A percentile compares a stretch with the other conserved stretches of the same genome.
These are phyloP conservation scores for Chlorella variabilis DNA, from an alignment of 163 green algal species.

Conservation along the genomic window DNA sequence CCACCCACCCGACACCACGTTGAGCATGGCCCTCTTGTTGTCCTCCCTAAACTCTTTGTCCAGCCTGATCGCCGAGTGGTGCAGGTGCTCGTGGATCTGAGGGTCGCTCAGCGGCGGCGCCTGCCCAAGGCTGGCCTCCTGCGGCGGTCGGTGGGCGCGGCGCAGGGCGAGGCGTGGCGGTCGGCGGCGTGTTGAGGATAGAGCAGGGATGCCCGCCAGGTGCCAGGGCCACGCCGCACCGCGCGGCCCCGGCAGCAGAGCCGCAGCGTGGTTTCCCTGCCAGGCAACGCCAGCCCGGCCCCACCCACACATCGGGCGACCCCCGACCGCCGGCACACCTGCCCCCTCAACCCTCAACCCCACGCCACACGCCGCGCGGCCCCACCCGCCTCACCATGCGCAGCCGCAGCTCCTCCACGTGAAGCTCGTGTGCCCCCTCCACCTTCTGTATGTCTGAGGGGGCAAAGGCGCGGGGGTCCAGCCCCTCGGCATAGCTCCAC, in stretches of 20 bases:
- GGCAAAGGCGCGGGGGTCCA: conserved; percentile 79
- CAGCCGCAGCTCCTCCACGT: conserved; percentile 72
- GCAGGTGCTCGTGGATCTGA: conserved; percentile 50
- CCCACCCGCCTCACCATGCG: conserved; percentile 26
- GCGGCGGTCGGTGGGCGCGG: no score
- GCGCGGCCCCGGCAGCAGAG: no score
- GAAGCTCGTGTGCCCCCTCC: conserved; percentile 72
- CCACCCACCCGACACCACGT: conserved; percentile 67
- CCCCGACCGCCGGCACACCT: no score
- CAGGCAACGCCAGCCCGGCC: no score
- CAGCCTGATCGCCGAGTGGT: conserved; percentile 29
- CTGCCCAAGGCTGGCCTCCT: conserved; percentile 67
- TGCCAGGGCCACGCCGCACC: no score
- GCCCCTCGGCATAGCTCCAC: conserved; percentile 59
- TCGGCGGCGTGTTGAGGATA: neutral
- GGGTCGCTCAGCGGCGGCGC: conserved; percentile 74
- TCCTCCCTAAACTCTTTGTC: conserved; percentile 71
- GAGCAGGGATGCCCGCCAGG: neutral
- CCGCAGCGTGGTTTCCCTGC: no score
- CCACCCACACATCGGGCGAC: neutral
- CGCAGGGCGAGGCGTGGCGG: no score
- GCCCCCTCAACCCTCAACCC: neutral
- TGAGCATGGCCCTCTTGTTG: conserved; percentile 75
- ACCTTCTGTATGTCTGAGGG: conserved; percentile 78
- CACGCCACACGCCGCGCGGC: no score